A percentile compares a stretch with the other conserved stretches of the same genome.
phyloP scores from a whole-genome alignment of 2,329 filamentous ascomycete genomes.

The Penicillium sp. region DNA sequence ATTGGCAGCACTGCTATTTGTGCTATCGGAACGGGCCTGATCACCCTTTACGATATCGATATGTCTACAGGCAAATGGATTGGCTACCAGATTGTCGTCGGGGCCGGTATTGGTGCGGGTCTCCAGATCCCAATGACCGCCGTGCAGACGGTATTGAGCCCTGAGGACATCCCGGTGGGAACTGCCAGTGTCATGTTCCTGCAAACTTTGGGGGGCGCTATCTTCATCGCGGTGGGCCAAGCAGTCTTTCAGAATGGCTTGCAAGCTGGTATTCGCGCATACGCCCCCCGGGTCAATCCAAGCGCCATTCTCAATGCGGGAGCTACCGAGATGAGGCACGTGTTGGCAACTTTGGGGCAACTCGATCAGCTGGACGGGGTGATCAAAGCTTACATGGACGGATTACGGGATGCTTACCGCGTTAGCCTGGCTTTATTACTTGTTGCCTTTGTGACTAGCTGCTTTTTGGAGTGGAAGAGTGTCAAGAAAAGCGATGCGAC shows the following conservation, averaged over 20 bases:
- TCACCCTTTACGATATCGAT: conserved; percentile 17
- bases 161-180: conserved; percentile 31
- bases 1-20: conserved; percentile 2
- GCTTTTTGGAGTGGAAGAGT: conserved; percentile 1
- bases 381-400: not conserved
- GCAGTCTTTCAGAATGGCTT: conserved; percentile 35
- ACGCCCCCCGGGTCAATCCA: not conserved
- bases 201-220: conserved; percentile 33
- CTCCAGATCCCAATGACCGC: conserved; percentile 30
- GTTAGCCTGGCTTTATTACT: conserved; percentile 1
- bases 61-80: conserved; percentile 29
- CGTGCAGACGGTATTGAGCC: conserved; percentile 26
- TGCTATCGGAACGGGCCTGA: conserved; percentile 23
- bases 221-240: conserved; percentile 34
- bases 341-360: not conserved
- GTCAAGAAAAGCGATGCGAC: not conserved
- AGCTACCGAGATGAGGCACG: conserved; percentile 2
- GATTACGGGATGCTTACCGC: not conserved
- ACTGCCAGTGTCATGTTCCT: conserved; percentile 32
- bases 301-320: not conserved
- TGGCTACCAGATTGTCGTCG: conserved; percentile 35
- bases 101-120: conserved; percentile 26
- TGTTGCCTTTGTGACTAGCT: not conserved
- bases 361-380: conserved; percentile 3
- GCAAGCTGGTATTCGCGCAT: conserved; percentile 8